Base-by-base conservation (phyloP, 805 yeast genomes). In the Saccharomycopsis lassenensis region DNA sequence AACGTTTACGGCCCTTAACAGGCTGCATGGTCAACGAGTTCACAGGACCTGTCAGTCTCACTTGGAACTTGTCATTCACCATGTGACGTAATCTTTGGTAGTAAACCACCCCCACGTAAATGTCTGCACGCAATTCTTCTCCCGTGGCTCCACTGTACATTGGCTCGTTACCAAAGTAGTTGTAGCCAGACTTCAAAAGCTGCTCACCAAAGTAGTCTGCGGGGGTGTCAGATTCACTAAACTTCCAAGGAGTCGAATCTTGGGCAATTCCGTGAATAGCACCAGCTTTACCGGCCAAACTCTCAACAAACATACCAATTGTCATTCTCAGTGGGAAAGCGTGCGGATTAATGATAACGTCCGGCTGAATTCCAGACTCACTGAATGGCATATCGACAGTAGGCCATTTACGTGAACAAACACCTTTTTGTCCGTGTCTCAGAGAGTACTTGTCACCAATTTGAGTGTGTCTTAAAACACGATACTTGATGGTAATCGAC, bases 291-390 rank as follows among this genome's bases (percentile, higher is more conserved):
- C 98, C 98, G n/a, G 98, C 97, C 39, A 91, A 62, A 36, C 94
- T 81, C 62, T 91, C 98, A 33, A 91, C 96, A 62, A 91, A 91
- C 97, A 91, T 91, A 66, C 98, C 98, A 60, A 91, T 89, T 8
- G 98, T 91, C 98, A 91, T 91, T 68, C 98, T 91, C 33, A 97
- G 89, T 50, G 98, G 98, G 89, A 89, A 91, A 48, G 97, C 98
- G 58, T 89, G 98, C 3, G 98, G 98, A 58, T 91, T 91, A 54
- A 91, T 91, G 54, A 91, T 91, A 49, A 91, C 81, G 62, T 91
- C 98, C 2, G 98, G 98, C 58, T 83, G 95, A 44, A 91, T 89
- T 52, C 98, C 98, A 23, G 83, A 67, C 62, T 91, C 98, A 47
- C 85, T 73, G 65, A 91, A 91, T 37, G 98, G 98, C 94, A 91